phyloP scores from a whole-genome alignment of 306 rosid species.

The Citrullus colocynthis region DNA sequence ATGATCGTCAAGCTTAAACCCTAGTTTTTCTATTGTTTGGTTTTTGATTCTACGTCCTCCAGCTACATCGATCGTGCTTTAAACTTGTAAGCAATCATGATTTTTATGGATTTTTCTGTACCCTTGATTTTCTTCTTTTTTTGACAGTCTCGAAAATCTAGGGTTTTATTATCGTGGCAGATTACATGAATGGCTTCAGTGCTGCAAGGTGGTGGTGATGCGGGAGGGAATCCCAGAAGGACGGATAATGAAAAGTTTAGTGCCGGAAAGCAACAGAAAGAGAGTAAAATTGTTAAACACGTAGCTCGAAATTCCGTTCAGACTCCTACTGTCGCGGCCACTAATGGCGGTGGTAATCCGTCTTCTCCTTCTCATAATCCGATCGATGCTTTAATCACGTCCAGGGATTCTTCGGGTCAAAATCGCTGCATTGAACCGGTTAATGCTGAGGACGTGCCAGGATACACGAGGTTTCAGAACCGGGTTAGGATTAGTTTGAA shows the following conservation, averaged over 20 bases:
- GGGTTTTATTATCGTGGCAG: conserved; percentile 2
- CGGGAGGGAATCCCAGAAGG: conserved; percentile 9
- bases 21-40: background rate
- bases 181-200: conserved; percentile 29
- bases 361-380: background rate
- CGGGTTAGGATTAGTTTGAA: conserved; percentile 28
- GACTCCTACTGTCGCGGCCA: background rate
- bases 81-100: background rate
- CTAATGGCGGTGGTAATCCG: conserved; percentile 11
- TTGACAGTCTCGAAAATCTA: background rate
- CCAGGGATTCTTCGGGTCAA: conserved; percentile 12
- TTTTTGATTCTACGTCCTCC: background rate
- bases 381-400: conserved; percentile 2
- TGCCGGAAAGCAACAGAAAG: conserved; percentile 11
- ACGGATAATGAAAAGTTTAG: conserved; percentile 8
- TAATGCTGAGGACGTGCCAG: conserved; percentile 9
- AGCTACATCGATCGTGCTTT: background rate
- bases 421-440: conserved; percentile 9
- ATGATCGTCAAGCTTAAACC: conserved; percentile 4
- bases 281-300: conserved; percentile 13
- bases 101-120: background rate
- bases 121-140: background rate
- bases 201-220: conserved; percentile 18
- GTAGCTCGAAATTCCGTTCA: conserved; percentile 4
- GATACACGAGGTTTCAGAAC: conserved; percentile 19